Percentiles rank a stretch among this genome's conserved stretches.
Conservation (phyloP, 1,284 basidiomycete genomes). For the Leccinum pachyderme region DNA sequence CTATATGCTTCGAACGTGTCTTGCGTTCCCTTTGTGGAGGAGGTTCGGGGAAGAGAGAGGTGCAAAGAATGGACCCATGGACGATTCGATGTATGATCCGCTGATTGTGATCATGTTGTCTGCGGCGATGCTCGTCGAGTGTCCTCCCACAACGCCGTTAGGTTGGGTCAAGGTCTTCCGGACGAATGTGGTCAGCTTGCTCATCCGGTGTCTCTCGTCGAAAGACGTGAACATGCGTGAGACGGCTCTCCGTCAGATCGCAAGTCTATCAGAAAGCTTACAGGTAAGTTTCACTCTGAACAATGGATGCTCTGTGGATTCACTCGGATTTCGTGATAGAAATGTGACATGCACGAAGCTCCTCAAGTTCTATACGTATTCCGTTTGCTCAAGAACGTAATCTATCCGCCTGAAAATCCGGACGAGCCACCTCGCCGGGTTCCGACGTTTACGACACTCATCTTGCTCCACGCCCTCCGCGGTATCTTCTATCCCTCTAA, state of each 20-base stretch:
- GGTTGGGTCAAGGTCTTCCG: slow-evolving; percentile 86
- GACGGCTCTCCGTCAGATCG: slow-evolving; percentile 53
- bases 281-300: slow-evolving; percentile 49
- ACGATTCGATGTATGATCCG: slow-evolving; percentile 71
- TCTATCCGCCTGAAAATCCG: slow-evolving; percentile 45
- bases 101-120: slow-evolving; percentile 73
- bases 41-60: slow-evolving; percentile 39
- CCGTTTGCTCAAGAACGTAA: slow-evolving; percentile 63
- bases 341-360: slow-evolving; percentile 76
- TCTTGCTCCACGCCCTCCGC: slow-evolving; percentile 59
- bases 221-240: slow-evolving; percentile 60
- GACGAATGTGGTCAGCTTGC: slow-evolving; percentile 75
- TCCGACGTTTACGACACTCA: slow-evolving; percentile 76
- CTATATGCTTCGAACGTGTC: slow-evolving; percentile 70
- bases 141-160: slow-evolving; percentile 50
- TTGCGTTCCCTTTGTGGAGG: slow-evolving; percentile 69
- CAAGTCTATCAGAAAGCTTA: slow-evolving; percentile 51
- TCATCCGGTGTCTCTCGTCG: slow-evolving; percentile 74
- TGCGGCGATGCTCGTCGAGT: slow-evolving; percentile 58
- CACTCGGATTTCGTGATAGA: slow-evolving; percentile 35
- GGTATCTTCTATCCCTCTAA: slow-evolving; percentile 51
- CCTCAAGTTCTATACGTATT: slow-evolving; percentile 78
- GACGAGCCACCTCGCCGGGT: slow-evolving; percentile 47
- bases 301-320: too few species aligned
- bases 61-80: slow-evolving; percentile 20